phyloP scores from a whole-genome alignment of 192 early-diverging fungal species.

The Coemansia sp. region DNA sequence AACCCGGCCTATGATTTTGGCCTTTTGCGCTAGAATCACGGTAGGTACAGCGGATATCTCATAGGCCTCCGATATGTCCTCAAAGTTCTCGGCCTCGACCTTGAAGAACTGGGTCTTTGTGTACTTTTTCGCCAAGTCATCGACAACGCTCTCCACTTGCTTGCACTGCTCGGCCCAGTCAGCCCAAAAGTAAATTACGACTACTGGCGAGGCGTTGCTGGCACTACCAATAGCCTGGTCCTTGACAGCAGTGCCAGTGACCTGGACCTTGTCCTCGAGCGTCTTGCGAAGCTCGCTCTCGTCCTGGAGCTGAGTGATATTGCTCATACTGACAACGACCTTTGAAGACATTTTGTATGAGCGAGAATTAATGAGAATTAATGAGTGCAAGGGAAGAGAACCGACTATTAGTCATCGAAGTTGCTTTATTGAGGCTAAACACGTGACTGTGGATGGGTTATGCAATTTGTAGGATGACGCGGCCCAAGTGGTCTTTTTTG shows the following conservation, averaged over 20 bases:
- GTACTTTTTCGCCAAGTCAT: slow-evolving; percentile 77
- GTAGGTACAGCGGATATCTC: slow-evolving; percentile 92
- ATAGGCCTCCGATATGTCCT: slow-evolving; percentile 81
- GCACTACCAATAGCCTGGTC: background rate
- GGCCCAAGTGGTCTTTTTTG: background rate
- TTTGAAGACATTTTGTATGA: slow-evolving; percentile 13
- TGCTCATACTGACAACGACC: background rate
- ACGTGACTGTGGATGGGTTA: background rate
- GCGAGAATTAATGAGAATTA: background rate
- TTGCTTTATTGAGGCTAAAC: too few species aligned
- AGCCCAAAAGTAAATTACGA: slow-evolving; percentile 90
- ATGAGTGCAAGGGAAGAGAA: background rate
- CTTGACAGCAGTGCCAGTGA: background rate
- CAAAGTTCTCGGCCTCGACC: slow-evolving; percentile 91
- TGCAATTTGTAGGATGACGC: background rate
- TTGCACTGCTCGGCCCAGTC: slow-evolving; percentile 83
- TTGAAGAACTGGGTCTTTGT: slow-evolving; percentile 71
- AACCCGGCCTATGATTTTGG: slow-evolving; percentile 69
- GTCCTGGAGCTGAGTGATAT: slow-evolving; percentile 32
- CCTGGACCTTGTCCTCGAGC: slow-evolving; percentile 35
- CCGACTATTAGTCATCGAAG: background rate
- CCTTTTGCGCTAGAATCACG: slow-evolving; percentile 76
- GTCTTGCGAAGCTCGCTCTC: slow-evolving; percentile 30
- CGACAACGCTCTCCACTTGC: slow-evolving; percentile 92
- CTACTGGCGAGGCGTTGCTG: background rate